A percentile compares a stretch with the other conserved stretches of the same genome.
Evolutionary conservation across 2,329 filamentous ascomycete species (phyloP).

Genomic region (Aspergillus eucalypticola): DNA sequence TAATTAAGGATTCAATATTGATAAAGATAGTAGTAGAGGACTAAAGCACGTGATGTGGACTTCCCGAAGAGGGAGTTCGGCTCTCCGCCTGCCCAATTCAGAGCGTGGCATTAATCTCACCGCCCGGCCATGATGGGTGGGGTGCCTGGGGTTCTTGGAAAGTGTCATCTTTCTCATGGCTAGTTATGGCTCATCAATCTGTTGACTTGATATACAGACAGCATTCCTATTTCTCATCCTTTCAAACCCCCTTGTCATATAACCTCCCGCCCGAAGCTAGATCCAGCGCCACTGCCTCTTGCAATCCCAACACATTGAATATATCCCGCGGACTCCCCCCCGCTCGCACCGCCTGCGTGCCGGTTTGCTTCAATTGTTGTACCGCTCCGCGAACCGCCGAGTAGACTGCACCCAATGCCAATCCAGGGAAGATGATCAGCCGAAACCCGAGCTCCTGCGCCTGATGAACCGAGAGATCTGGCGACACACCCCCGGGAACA

Average conservation of each 20-base stretch:
- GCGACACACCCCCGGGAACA: background rate
- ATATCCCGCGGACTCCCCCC: background rate
- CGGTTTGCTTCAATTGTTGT: background rate
- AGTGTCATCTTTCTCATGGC: no score
- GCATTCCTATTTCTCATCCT: no score
- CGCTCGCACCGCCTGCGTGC: background rate
- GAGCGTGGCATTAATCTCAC: no score
- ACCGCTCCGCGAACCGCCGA: background rate
- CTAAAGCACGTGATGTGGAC: no score
- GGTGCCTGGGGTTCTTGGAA: no score
- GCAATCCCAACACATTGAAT: background rate
- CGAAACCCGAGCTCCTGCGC: background rate
- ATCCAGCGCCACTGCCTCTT: conserved; percentile 1
- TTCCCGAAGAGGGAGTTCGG: no score
- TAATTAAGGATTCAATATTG: no score
- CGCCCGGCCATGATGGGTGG: no score
- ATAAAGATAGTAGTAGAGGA: no score
- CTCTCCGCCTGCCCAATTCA: no score
- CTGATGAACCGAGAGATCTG: background rate
- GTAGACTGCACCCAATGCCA: background rate
- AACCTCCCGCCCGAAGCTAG: background rate
- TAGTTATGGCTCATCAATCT: no score
- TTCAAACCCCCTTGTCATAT: background rate
- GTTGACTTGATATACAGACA: no score
- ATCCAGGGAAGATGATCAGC: background rate